Base-by-base conservation (phyloP, 805 yeast species). In the Cyberlindnera lachancei region DNA sequence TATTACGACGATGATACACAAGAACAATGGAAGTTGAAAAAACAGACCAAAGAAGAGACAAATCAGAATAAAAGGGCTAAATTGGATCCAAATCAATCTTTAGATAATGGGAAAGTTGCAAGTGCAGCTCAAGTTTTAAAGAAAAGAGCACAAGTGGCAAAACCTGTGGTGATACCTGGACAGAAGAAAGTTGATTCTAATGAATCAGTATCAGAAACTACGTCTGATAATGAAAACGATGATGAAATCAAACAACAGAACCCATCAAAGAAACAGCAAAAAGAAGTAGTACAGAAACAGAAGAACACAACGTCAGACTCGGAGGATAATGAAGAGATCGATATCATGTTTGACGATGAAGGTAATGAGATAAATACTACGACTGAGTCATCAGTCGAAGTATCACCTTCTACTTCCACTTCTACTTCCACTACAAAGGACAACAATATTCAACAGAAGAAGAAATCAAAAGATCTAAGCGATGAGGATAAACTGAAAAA, bases 1-100 rank as follows among this genome's bases (percentile, higher is more conserved):
- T 90, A 90, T 55, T 87, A 84, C 54, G 96, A 88, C 55, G 95
- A 83, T 24, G 90, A 84, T 37, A 79, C 90, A 3, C 77, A 80
- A 47, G 79, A 79, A 32, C 96, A 90, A 59, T 88, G 96, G 96
- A 78, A 79, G 46, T 80, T 79, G 46, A 83, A 77, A 62, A 85
- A 86, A 63, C 73, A 78, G 58, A 58, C 75, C 19, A 82, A 80
- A 46, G 73, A 68, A 33, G 86, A 84, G 44, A 57, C 66, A 15
- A 73, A 66, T 43, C 66, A 62, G 32, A 75, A 72, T 41, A 82
- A 81, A 52, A 63, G 73, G 42, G 72, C 74, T 35, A 88, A 87
- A 55, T 66, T 88, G 38, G 87, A 86, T 52, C 95, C 95, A 0
- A 68, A 67, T 16, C 53, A 61, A 15, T 61, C 63, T 31, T 59